These are phyloP conservation scores for Verbena officinalis DNA, from an alignment of 257 asterid species.

Conservation along the genomic window DNA sequence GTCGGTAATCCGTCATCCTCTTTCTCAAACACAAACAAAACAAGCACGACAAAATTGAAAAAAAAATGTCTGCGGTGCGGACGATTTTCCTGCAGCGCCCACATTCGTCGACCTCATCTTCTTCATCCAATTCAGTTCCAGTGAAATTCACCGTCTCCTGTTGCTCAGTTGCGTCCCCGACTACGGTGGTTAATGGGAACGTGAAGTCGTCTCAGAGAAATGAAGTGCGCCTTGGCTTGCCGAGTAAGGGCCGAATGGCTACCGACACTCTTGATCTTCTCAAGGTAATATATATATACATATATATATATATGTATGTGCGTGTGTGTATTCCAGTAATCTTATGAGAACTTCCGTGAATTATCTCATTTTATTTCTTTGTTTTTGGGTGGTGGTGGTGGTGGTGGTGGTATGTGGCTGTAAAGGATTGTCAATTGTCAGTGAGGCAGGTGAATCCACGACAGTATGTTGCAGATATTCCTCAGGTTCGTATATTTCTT, in stretches of 20 bases:
- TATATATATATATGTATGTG: not conserved
- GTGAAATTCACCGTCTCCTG: conserved; percentile 60
- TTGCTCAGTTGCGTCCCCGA: conserved; percentile 55
- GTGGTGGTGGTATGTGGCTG: not conserved
- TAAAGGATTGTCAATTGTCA: conserved; percentile 91
- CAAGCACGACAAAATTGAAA: conserved; percentile 11
- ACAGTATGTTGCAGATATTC: conserved; percentile 92
- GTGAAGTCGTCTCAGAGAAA: conserved; percentile 46
- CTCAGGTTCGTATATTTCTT: conserved; percentile 60
- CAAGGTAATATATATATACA: conserved; percentile 46
- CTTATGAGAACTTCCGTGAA: not conserved
- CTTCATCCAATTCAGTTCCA: conserved; percentile 23
- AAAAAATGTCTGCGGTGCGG: conserved; percentile 38
- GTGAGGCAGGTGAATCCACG: conserved; percentile 98
- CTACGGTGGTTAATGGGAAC: conserved; percentile 55
- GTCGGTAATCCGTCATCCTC: conserved; percentile 20
- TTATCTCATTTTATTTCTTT: conserved; percentile 15
- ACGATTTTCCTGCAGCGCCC: conserved; percentile 41
- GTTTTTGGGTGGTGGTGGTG: not conserved
- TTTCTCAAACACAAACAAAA: conserved; percentile 1
- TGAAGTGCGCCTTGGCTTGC: conserved; percentile 93
- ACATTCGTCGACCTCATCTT: conserved; percentile 33
- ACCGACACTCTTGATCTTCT: conserved; percentile 87
- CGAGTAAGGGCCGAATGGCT: conserved; percentile 99
- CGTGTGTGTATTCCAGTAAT: not conserved